These are phyloP conservation scores for Mycosphaerelloides madeirae DNA, from an alignment of 2,329 filamentous ascomycete species.

Conservation along the genomic window DNA sequence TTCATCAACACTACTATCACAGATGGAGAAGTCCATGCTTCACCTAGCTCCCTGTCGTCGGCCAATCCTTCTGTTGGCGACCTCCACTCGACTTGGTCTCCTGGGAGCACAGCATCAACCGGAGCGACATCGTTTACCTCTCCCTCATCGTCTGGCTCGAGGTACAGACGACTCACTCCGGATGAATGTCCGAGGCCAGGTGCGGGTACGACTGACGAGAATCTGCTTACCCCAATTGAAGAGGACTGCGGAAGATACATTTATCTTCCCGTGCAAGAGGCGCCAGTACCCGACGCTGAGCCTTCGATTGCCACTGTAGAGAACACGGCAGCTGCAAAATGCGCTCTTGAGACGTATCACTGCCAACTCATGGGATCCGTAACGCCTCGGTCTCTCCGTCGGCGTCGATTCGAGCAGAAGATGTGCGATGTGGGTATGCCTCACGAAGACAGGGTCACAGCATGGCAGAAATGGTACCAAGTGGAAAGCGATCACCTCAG, in stretches of 20 bases:
- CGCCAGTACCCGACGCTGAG: conserved; percentile 15
- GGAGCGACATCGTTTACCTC: conserved; percentile 31
- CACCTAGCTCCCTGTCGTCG: conserved; percentile 18
- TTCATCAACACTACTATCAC: conserved; percentile 22
- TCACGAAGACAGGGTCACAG: conserved; percentile 52
- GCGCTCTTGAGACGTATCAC: conserved; percentile 79
- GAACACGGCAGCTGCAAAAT: conserved; percentile 71
- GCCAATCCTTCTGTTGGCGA: conserved; percentile 9
- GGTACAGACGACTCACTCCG: conserved; percentile 22
- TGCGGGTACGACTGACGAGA: conserved; percentile 21
- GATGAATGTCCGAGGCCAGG: conserved; percentile 25
- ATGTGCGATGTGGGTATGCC: conserved; percentile 56
- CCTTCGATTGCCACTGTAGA: conserved; percentile 63
- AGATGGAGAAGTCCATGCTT: conserved; percentile 14
- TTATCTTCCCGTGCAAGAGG: conserved; percentile 31
- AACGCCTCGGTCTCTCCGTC: conserved; percentile 58
- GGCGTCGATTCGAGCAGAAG: conserved; percentile 58
- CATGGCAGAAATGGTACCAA: conserved; percentile 55
- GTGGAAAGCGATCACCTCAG: conserved; percentile 73
- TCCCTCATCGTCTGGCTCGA: conserved; percentile 23
- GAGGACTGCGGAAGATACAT: conserved; percentile 27
- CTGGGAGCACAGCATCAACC: conserved; percentile 30
- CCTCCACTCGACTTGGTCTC: conserved; percentile 23
- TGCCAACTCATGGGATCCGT: conserved; percentile 53
- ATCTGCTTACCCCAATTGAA: conserved; percentile 29